These are phyloP conservation scores for Solanum okadae DNA, from an alignment of 257 asterid species.

Conservation along the genomic window DNA sequence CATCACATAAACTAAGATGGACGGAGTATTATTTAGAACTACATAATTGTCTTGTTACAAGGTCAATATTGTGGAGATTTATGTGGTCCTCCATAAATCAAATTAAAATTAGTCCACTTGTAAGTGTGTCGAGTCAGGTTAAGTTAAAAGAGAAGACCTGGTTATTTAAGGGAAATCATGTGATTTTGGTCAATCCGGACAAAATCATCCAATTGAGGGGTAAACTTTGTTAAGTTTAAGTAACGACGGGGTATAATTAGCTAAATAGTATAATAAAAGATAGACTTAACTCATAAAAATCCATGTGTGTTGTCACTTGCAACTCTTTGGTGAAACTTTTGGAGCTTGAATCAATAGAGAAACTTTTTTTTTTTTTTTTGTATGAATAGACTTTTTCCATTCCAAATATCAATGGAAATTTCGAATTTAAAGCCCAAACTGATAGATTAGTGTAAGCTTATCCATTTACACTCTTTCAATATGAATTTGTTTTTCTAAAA, in stretches of 20 bases:
- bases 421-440: not conserved
- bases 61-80: not conserved
- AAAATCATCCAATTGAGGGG: not conserved
- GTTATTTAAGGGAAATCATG: not conserved
- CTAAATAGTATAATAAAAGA: too few relatives aligned
- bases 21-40: not conserved
- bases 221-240: not conserved
- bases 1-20: not conserved
- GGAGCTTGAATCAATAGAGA: not conserved
- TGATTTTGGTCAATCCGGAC: not conserved
- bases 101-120: not conserved
- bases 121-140: not conserved
- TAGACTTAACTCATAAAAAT: not conserved
- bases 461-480: not conserved
- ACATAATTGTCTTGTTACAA: not conserved
- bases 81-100: not conserved
- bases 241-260: not conserved
- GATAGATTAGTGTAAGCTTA: not conserved
- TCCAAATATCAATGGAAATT: not conserved
- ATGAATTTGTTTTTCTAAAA: not conserved
- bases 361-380: not conserved
- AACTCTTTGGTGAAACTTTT: not conserved
- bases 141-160: not conserved
- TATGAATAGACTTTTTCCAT: not conserved
- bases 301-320: not conserved